phyloP scores from a whole-genome alignment of 2,329 filamentous ascomycete genomes.

The Mycosphaerella sp. region DNA sequence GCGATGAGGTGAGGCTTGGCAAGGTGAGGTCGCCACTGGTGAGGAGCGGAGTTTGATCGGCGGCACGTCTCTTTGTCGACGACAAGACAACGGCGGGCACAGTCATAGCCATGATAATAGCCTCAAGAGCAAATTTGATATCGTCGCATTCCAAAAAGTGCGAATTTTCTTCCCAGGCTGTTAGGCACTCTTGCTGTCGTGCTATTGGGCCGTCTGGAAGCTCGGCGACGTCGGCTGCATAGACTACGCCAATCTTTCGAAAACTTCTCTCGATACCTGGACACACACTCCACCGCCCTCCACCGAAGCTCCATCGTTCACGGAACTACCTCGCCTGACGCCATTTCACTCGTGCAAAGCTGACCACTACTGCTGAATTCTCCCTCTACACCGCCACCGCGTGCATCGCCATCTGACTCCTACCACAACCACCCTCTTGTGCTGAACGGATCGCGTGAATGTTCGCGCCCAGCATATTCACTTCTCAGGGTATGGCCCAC shows the following conservation, averaged over 20 bases:
- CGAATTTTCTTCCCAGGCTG: no score
- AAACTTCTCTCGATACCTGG: neutral
- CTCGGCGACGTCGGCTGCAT: neutral
- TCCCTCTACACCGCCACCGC: neutral
- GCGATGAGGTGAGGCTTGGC: no score
- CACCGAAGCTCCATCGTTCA: neutral
- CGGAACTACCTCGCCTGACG: constrained; percentile 6
- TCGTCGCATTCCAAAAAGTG: no score
- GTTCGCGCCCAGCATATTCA: constrained; percentile 48
- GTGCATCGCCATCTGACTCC: neutral
- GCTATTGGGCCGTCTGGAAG: neutral
- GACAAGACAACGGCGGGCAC: no score
- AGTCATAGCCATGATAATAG: no score
- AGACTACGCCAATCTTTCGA: neutral
- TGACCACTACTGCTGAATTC: neutral
- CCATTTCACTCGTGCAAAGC: neutral
- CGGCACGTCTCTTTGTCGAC: no score
- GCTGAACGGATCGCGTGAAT: constrained; percentile 26
- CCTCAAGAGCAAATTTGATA: no score
- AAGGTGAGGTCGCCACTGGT: no score
- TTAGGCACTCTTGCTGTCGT: neutral
- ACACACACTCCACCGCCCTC: neutral
- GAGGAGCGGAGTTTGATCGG: no score
- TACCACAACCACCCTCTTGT: neutral
- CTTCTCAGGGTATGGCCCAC: constrained; percentile 45